Evolutionary conservation across 352 stramenopile genomes (phyloP), one percentile per base, ranked within the genome.

Genomic region (Saprolegnia parasitica): DNA sequence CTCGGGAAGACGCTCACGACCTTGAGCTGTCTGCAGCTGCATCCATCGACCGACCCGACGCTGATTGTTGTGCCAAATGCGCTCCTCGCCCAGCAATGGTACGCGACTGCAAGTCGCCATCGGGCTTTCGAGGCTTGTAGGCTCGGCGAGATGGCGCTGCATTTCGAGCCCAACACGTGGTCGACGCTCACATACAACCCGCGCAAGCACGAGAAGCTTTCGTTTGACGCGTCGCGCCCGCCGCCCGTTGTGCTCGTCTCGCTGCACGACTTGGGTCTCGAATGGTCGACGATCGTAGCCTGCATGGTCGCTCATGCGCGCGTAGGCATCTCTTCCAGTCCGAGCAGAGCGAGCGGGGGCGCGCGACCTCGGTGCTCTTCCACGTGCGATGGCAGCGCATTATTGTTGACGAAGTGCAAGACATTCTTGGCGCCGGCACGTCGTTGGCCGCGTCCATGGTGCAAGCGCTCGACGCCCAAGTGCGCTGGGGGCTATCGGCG

Each of bases 1-100:
- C 47, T 70, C 10, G 63, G 63, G 2, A 70, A 70, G n/a, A 70
- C 63, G 20, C 37, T 70, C 10, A 70, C 63, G 18, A 70, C 55
- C 26, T 39, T 70, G n/a, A 70, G 63, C 52, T 29, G 23, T 10
- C 62, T 70, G 32, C 21, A 35, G 23, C 37, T 62, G 13, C 21
- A 29, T 23, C 15, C n/a, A 2, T 70, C 63, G 0, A 46, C 32
- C 21, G n/a, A n/a, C 8, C 63, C 63, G 5, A 70, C 63, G 6
- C 47, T 70, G 9, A 46, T 70, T 13, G 63, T 70, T 21, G 63
- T 70, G 35, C 63, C 63, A 8, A 70, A 70, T 24, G 42, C 54
- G 26, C 45, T 70, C 50, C 62, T 70, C 26, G 63, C 54, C 4
- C n/a, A 70, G 46, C 63, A 70, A 70, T 70, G 63, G 63, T 70